Percentiles rank a stretch among this genome's conserved stretches.
Evolutionary conservation across 1,284 basidiomycete genomes (phyloP).

Genomic region (Microbotryum scabiosae): DNA sequence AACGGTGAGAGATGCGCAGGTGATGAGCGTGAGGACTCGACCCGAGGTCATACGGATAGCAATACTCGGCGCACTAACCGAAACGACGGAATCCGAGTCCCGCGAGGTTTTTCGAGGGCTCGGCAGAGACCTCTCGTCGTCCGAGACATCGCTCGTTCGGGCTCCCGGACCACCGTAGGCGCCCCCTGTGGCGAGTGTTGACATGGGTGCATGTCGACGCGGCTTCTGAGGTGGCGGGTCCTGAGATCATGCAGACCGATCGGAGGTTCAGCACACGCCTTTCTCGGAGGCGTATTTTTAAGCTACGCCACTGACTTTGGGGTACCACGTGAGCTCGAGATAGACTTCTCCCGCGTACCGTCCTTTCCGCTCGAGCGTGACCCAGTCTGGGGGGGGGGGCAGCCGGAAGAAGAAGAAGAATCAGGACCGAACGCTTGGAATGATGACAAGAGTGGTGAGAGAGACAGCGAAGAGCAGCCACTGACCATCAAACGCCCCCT

Average conservation of each 20-base stretch:
- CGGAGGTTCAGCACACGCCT: not conserved
- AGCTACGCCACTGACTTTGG: constrained; percentile 57
- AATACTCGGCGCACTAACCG: too few species aligned
- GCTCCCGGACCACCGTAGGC: constrained; percentile 23
- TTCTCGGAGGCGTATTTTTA: not conserved
- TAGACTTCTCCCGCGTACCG: constrained; percentile 91
- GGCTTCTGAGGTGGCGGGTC: constrained; percentile 1
- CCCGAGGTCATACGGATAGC: not conserved
- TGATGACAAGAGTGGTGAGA: constrained; percentile 4
- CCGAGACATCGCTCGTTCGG: constrained; percentile 1
- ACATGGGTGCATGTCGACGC: not conserved
- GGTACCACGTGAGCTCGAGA: constrained; percentile 90
- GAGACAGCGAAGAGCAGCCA: constrained; percentile 9
- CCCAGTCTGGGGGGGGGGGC: constrained; percentile 64
- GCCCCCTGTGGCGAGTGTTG: too few species aligned
- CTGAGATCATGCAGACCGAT: too few species aligned
- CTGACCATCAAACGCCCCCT: constrained; percentile 92
- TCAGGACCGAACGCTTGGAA: not conserved
- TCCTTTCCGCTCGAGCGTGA: constrained; percentile 75
- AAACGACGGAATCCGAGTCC: not conserved
- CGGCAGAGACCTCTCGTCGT: not conserved
- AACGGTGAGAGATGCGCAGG: not conserved
- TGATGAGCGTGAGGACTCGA: not conserved
- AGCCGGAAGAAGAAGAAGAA: not conserved
- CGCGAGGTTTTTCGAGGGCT: not conserved